Evolutionary conservation across 2,329 filamentous ascomycete genomes (phyloP), one percentile per base, ranked within the genome.

Genomic region (Teratosphaeria pseudoeucalypti): DNA sequence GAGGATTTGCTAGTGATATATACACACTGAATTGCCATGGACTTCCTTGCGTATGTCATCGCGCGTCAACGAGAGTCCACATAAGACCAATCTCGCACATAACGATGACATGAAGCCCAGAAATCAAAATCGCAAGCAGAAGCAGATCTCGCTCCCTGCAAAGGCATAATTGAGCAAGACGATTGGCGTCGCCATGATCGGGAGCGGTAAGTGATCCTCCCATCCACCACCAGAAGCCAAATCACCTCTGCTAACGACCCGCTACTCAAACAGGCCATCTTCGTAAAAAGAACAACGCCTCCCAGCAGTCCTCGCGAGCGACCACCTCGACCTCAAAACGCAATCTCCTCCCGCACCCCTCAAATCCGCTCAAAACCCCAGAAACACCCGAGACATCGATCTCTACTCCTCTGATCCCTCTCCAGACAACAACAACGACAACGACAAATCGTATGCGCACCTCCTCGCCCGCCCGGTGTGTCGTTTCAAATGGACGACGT

Each of bases 291-390:
- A 81, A 68, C 75, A 83, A 63, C 83, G 85, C 65, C 74, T 85
- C 63, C 86, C 86, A 12, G 86, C 85, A 53, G 80, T 89, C 57
- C 74, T 81, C 64, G 78, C 80, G 32, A 77, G 74, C 58, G 69
- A 77, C 9, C 58, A 68, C 43, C 73, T 88, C 11, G 71, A 73
- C 12, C 78, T 89, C 64, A 86, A 84, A 73, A 84, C 73, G 84
- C 85, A 26, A 77, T 87, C 64, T 89, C 85, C 73, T 87, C 85
- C 3, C 82, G 85, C 57, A 83, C 82, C 11, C 23, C 77, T 82
- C 56, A 72, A 76, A 19, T 84, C 84, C 0, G 85, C 84, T n/a
- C 68, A 80, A 63, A 71, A 69, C 60, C 27, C 14, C 43, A n/a
- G 23, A 54, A 12, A 56, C 43, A 49, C 7, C 43, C 2, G 7